These are phyloP conservation scores for Ceratobasidium sp. DNA, from an alignment of 1,284 basidiomycete genomes.

Conservation along the genomic window DNA sequence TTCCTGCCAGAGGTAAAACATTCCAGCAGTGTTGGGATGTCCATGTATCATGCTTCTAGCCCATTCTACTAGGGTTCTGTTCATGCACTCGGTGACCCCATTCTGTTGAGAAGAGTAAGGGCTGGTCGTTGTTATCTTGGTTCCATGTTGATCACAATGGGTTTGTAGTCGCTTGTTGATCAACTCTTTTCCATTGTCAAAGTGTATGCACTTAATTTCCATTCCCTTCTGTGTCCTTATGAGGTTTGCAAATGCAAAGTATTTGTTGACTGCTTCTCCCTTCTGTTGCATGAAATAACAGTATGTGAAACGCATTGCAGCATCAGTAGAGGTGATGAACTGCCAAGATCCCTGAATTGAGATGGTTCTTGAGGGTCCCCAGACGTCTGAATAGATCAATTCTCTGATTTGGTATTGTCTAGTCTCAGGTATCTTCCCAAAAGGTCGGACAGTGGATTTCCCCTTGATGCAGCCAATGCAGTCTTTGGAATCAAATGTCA, in stretches of 20 bases:
- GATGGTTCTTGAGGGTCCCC: not conserved
- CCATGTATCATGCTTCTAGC: conserved; percentile 23
- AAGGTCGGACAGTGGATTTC: too few species aligned
- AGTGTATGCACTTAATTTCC: not conserved
- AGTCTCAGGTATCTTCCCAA: not conserved
- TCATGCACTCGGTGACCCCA: conserved; percentile 52
- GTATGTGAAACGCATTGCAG: not conserved
- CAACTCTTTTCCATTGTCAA: too few species aligned
- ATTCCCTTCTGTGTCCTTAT: not conserved
- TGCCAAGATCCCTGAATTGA: not conserved
- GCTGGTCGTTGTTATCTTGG: conserved; percentile 32
- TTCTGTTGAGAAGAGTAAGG: conserved; percentile 52
- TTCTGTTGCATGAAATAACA: not conserved
- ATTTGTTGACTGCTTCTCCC: not conserved
- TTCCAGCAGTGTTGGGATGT: conserved; percentile 24
- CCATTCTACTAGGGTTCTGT: conserved; percentile 46
- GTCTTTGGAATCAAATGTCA: not conserved
- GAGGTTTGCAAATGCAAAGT: not conserved
- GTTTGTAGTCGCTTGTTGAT: not conserved
- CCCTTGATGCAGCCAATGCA: not conserved
- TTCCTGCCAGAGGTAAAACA: too few species aligned
- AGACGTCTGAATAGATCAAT: conserved; percentile 9
- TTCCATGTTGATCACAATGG: not conserved
- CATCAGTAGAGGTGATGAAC: not conserved
- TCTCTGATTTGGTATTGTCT: not conserved